Evolutionary conservation across 2,329 filamentous ascomycete genomes (phyloP).

Genomic region (Talaromyces atroroseus): DNA sequence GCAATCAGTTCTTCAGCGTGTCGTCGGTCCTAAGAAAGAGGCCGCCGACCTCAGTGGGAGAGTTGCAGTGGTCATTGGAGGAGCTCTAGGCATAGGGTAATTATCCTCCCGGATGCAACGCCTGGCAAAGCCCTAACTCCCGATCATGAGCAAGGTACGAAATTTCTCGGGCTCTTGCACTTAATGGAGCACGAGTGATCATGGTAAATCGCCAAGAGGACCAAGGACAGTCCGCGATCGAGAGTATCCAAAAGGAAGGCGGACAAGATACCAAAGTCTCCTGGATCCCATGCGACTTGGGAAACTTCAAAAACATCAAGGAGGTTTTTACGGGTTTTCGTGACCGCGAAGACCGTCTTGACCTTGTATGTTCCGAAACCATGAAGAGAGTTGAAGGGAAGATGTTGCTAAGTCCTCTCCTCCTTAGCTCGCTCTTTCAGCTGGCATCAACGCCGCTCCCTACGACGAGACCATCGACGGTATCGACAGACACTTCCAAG

Average conservation of each 20-base stretch:
- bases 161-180: conserved; percentile 29
- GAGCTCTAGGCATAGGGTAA: conserved; percentile 36
- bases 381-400: too few species aligned
- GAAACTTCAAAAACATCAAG: conserved; percentile 33
- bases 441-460: conserved; percentile 42
- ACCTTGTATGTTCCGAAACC: conserved; percentile 26
- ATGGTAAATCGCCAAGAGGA: conserved; percentile 35
- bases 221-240: conserved; percentile 34
- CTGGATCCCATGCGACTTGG: conserved; percentile 41
- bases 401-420: too few species aligned
- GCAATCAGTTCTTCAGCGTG: conserved; percentile 36
- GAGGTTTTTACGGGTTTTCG: conserved; percentile 35
- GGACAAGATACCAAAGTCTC: conserved; percentile 29
- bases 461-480: conserved; percentile 33
- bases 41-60: conserved; percentile 31
- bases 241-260: conserved; percentile 27
- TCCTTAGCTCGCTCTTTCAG: conserved; percentile 34
- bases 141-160: conserved; percentile 21
- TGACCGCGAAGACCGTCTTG: conserved; percentile 33
- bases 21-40: conserved; percentile 34
- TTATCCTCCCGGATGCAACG: not conserved
- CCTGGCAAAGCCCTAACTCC: not conserved
- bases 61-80: conserved; percentile 37
- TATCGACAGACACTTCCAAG: conserved; percentile 38
- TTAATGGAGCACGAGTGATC: conserved; percentile 30